Base-by-base conservation (phyloP, 2,329 filamentous ascomycete genomes). In the Diaporthe vexans region DNA sequence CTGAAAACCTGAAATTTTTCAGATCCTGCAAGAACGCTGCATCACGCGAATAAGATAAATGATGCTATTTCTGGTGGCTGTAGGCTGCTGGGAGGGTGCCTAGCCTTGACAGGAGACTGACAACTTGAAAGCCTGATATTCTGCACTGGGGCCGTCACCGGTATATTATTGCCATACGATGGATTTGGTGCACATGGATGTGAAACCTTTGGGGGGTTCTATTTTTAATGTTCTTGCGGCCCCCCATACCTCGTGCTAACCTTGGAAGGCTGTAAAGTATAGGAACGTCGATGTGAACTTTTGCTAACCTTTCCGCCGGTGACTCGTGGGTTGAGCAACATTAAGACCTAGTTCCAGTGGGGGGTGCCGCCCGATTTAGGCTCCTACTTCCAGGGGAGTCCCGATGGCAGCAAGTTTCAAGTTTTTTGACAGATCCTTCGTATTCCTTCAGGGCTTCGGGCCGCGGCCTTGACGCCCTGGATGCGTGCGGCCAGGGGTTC, bases 391-490 rank as follows among this genome's bases (percentile, higher is more conserved):
- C n/a, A 46, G 33, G 15, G 9, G 11, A 40, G 11, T 10, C 21
- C 33, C 48, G 5, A 24, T 54, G 48, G 33, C 63, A 68, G 63
- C 46, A 35, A 33, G 11, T n/a, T 19, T 19, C 46, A 52, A 37
- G 33, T 37, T 37, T 33, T 21, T 54, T 54, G 63, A 51, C 46
- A 26, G 63, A 68, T 68, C 63, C 63, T 54, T 54, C 48, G 29
- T 17, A 68, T 54, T 46, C 63, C 52, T 68, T 54, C 29, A 51
- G 33, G 15, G n/a, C 7, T 48, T n/a, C 33, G n/a, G 33, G 7
- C 17, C n/a, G 63, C 29, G 63, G 29, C n/a, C 48, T 26, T 13
- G 35, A 48, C 8, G 46, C 35, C 46, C 24, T 68, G 46, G 35
- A 54, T 37, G 11, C 19, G 13, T 26, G 33, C 48, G 37, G 33